Base-by-base conservation (phyloP, 257 asterid genomes). In the Mitragyna speciosa region DNA sequence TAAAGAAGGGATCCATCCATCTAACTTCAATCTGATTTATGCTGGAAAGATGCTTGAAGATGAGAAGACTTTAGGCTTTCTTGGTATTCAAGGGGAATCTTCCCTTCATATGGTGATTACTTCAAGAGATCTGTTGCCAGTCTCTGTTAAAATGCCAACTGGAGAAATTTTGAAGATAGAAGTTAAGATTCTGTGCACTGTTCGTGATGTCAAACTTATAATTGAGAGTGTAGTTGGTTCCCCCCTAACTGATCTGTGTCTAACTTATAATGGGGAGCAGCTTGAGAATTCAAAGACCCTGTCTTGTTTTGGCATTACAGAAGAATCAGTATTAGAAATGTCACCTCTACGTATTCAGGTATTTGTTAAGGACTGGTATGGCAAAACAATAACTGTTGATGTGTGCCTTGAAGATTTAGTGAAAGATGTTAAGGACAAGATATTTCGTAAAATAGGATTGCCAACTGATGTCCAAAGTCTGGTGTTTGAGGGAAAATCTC, bases 21-120 rank as follows among this genome's bases (percentile, higher is more conserved):
- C 36, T 0, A 9, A 73, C 19, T 82, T 76, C 75, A 51, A 65
- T 49, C 78, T 82, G 59, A 72, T 67, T 76, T 64, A 59, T 73
- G 78, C 79, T 0, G 88, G 86, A 51, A 77, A 65, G 74, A 10
- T n/a, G 15, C 86, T 85, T 69, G 75, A 80, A 17, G 85, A 77
- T 68, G 78, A 83, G 26, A 65, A 19, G 69, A 85, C 82, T 28
- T 78, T 80, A 31, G 73, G 8, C 31, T 59, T 67, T 66, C 84
- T 80, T 39, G 61, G 63, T 19, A 80, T 82, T 56, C 43, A 41
- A 9, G 39, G 30, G 6, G 64, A 31, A 65, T 70, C 88, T 31
- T 83, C 52, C 2, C 83, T 85, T 78, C 81, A 85, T 31, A 74
- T 83, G 81, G 31, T 75, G 47, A 45, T 48, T 43, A 16, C 51